Evolutionary conservation across 2,329 filamentous ascomycete species (phyloP).

Genomic region (Dissoconium aciculare): DNA sequence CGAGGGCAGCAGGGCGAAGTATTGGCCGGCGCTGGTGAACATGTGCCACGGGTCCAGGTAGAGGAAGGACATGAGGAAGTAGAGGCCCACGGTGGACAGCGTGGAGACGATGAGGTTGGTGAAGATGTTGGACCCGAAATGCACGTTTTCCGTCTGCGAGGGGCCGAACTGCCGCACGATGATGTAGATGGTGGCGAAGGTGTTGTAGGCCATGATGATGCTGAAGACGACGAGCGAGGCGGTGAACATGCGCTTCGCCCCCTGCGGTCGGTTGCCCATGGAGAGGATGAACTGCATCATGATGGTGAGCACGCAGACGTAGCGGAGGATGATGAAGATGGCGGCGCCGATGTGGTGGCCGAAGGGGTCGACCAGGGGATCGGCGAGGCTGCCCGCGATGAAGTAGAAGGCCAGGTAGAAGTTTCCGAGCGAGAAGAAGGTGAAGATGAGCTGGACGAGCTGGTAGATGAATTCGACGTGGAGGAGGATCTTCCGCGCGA

Average conservation of each 20-base stretch:
- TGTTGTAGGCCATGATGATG: conserved; percentile 91
- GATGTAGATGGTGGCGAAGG: conserved; percentile 78
- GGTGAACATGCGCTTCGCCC: conserved; percentile 80
- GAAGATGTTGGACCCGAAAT: conserved; percentile 74
- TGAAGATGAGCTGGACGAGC: conserved; percentile 81
- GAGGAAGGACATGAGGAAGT: conserved; percentile 90
- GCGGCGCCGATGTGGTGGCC: conserved; percentile 69
- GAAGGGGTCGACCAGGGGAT: conserved; percentile 72
- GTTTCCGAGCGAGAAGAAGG: conserved; percentile 92
- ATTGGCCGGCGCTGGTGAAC: conserved; percentile 81
- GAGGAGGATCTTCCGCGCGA: conserved; percentile 76
- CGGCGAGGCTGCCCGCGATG: conserved; percentile 76
- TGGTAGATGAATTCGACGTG: conserved; percentile 96
- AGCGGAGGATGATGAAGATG: conserved; percentile 77
- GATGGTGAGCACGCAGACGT: conserved; percentile 74
- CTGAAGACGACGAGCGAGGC: conserved; percentile 77
- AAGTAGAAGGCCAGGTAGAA: conserved; percentile 99
- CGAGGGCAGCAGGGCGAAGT: conserved; percentile 78
- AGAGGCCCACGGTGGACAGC: conserved; percentile 78
- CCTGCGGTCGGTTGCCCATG: conserved; percentile 90
- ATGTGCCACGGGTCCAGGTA: conserved; percentile 99
- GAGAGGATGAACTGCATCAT: conserved; percentile 91
- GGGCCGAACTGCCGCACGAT: conserved; percentile 60
- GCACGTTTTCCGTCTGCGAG: conserved; percentile 25
- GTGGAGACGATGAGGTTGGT: conserved; percentile 86